Conservation (phyloP, 2,329 filamentous ascomycete genomes). For the Diaporthe nobilis region DNA sequence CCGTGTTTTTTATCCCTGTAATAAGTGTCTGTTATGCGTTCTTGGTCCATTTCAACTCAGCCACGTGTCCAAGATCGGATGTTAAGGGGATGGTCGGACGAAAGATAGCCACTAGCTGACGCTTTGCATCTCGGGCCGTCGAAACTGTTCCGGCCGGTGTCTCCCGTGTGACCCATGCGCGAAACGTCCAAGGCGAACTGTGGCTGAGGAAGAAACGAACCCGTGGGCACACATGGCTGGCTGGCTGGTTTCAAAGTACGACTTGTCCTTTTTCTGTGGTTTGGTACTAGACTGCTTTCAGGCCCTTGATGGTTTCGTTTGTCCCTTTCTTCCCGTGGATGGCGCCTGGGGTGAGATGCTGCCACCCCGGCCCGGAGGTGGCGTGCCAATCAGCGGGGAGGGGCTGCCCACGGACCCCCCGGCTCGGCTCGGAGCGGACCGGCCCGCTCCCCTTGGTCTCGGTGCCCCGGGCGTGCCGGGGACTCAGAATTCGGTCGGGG, state of each 20-base stretch:
- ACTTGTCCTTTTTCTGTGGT: neutral
- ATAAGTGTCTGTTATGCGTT: neutral
- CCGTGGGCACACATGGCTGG: neutral
- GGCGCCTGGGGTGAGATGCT: constrained; percentile 11
- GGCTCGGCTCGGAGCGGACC: constrained; percentile 27
- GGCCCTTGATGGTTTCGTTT: constrained; percentile 10
- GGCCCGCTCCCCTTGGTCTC: constrained; percentile 10
- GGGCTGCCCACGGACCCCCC: neutral
- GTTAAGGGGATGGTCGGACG: neutral
- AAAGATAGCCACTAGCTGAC: neutral
- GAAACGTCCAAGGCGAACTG: neutral
- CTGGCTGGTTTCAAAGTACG: neutral
- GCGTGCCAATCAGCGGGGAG: constrained; percentile 5
- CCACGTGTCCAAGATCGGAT: constrained; percentile 14
- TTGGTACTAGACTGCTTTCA: constrained; percentile 22
- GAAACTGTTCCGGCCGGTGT: neutral
- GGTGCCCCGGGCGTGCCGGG: neutral
- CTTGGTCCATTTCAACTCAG: neutral
- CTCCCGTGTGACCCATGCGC: neutral
- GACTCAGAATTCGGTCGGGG: neutral
- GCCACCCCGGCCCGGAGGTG: neutral
- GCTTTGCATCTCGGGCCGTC: constrained; percentile 8
- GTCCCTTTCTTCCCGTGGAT: neutral
- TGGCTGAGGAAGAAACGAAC: constrained; percentile 5
- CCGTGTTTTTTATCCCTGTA: too few species aligned